Conservation (phyloP, 2,329 filamentous ascomycete species). For the Aureobasidium subglaciale region DNA sequence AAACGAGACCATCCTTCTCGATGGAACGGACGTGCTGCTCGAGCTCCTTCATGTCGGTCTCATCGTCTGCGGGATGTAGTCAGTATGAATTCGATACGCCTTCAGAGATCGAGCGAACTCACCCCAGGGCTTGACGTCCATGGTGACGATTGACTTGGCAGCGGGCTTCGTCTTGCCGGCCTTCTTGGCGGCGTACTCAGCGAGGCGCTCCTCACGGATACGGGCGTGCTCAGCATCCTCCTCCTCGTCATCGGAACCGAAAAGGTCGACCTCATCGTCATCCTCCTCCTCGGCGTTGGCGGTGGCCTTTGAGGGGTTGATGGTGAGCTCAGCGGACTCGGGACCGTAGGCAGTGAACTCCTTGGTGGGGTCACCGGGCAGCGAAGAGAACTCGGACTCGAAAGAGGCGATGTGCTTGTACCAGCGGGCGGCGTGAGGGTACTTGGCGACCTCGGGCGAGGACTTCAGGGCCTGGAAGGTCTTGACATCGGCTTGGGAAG, state of each 20-base stretch:
- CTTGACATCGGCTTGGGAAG: constrained; percentile 93
- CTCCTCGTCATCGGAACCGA: constrained; percentile 89
- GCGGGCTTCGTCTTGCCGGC: constrained; percentile 81
- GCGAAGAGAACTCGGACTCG: constrained; percentile 83
- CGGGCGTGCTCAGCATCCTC: constrained; percentile 81
- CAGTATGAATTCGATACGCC: too few relatives aligned
- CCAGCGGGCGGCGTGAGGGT: constrained; percentile 92
- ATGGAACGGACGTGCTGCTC: constrained; percentile 76
- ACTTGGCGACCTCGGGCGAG: constrained; percentile 74
- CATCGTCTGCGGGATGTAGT: constrained; percentile 58
- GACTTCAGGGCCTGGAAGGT: constrained; percentile 82
- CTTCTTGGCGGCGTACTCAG: constrained; percentile 96
- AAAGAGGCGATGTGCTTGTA: constrained; percentile 97
- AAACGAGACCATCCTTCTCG: constrained; percentile 88
- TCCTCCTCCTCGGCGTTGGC: constrained; percentile 59
- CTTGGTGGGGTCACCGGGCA: constrained; percentile 86
- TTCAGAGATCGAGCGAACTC: too few relatives aligned
- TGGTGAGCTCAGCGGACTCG: constrained; percentile 65
- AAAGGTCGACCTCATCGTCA: constrained; percentile 85
- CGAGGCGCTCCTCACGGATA: constrained; percentile 82
- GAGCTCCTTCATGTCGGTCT: constrained; percentile 82
- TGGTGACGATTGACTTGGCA: constrained; percentile 91
- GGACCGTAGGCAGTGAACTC: constrained; percentile 87
- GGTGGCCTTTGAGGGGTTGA: constrained; percentile 81
- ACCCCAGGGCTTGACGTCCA: constrained; percentile 99